Evolutionary conservation across 441 rosid genomes (phyloP).

Genomic region (Pelargonium myrrhifolium): DNA sequence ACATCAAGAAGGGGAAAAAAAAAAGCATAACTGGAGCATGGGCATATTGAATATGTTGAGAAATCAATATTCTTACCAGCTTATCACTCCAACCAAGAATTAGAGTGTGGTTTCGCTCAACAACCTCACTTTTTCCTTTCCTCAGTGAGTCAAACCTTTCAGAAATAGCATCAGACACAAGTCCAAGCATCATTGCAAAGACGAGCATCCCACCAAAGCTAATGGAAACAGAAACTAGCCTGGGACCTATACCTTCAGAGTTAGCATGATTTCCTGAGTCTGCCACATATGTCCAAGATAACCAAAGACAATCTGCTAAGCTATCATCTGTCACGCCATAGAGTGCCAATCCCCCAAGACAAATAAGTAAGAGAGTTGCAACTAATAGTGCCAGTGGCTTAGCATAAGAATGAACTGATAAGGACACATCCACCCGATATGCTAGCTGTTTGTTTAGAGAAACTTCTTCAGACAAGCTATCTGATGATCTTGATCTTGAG

Average conservation of each 20-base stretch:
- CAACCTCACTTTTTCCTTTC: constrained; percentile 65
- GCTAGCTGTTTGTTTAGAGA: constrained; percentile 50
- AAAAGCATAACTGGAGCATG: neutral
- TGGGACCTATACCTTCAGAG: constrained; percentile 59
- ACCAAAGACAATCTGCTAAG: constrained; percentile 62
- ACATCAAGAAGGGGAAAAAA: neutral
- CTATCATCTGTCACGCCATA: constrained; percentile 56
- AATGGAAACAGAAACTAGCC: constrained; percentile 59
- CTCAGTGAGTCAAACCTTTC: constrained; percentile 67
- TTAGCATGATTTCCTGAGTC: constrained; percentile 62
- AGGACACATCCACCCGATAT: constrained; percentile 41
- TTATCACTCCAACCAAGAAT: constrained; percentile 81
- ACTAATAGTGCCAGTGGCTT: constrained; percentile 55
- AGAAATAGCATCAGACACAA: constrained; percentile 71
- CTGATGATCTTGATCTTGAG: constrained; percentile 40
- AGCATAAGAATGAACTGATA: constrained; percentile 64
- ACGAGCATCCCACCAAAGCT: constrained; percentile 81
- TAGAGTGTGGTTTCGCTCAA: constrained; percentile 64
- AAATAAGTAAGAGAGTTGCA: constrained; percentile 54
- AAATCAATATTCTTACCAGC: constrained; percentile 43
- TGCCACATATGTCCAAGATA: constrained; percentile 65
- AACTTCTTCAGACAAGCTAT: constrained; percentile 40
- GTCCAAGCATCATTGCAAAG: constrained; percentile 79
- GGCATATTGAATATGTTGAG: neutral
- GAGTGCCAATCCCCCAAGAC: constrained; percentile 61